Conservation (phyloP, 345 rosid species). For the Rhodomyrtus tomentosa region DNA sequence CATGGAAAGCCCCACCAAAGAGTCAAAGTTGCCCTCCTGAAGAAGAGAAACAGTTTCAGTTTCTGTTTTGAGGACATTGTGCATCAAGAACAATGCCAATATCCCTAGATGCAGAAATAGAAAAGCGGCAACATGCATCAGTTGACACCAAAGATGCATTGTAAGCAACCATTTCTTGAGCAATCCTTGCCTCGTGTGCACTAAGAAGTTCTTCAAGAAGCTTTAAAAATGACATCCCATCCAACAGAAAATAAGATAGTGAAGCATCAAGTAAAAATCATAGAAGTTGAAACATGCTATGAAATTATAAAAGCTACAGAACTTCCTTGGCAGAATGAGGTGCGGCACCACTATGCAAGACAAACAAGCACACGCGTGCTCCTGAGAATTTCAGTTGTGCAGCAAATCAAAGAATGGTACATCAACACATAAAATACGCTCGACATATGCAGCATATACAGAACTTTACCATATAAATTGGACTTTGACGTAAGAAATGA, state of each 20-base stretch:
- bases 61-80: background rate
- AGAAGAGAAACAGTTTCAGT: background rate
- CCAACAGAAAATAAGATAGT: background rate
- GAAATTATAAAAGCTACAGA: background rate
- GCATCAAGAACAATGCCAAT: background rate
- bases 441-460: background rate
- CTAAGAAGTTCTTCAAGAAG: constrained; percentile 47
- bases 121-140: constrained; percentile 20
- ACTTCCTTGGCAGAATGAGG: background rate
- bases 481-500: background rate
- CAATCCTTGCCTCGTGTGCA: constrained; percentile 48
- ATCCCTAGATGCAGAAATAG: constrained; percentile 5
- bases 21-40: constrained; percentile 24
- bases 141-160: constrained; percentile 17
- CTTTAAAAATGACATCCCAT: constrained; percentile 12
- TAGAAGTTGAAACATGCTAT: background rate
- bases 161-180: constrained; percentile 40
- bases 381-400: background rate
- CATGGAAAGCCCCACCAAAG: constrained; percentile 25
- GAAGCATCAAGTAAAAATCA: background rate
- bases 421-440: background rate
- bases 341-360: background rate
- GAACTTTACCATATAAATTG: background rate
- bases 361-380: background rate
- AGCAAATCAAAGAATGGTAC: background rate